A percentile compares a stretch with the other conserved stretches of the same genome.
Evolutionary conservation across 2,329 filamentous ascomycete genomes (phyloP).

Genomic region (Microsporum audouinii): DNA sequence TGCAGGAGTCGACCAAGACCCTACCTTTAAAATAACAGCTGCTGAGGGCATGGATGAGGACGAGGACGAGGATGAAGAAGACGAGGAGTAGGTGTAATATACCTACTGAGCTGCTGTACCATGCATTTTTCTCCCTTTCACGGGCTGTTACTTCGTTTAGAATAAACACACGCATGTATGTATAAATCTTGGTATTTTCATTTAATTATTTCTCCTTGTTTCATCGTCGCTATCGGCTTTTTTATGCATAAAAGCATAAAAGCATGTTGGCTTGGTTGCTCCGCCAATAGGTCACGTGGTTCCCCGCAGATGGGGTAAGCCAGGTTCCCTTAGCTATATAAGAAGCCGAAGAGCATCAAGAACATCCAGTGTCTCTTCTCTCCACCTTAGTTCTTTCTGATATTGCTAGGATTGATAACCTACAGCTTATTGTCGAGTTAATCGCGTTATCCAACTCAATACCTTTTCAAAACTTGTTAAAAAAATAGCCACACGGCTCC

Average conservation of each 20-base stretch:
- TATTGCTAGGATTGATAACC: background rate
- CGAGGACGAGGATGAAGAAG: constrained; percentile 55
- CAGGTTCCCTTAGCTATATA: background rate
- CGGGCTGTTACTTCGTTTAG: background rate
- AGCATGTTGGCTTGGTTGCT: background rate
- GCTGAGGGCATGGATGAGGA: constrained; percentile 94
- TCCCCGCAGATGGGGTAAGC: background rate
- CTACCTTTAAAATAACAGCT: constrained; percentile 71
- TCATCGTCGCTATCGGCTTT: background rate
- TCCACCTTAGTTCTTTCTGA: background rate
- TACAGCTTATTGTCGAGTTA: background rate
- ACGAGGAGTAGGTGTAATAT: constrained; percentile 3
- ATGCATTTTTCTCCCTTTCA: background rate
- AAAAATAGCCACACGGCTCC: background rate
- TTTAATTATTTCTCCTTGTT: background rate
- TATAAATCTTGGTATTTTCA: background rate
- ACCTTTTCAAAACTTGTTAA: no score
- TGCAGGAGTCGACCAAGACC: constrained; percentile 91
- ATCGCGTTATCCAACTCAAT: background rate
- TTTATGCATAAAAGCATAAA: background rate
- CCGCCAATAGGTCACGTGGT: background rate
- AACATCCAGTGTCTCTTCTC: background rate
- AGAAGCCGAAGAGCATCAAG: background rate
- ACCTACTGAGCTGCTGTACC: background rate
- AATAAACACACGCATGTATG: background rate